Percentiles rank a stretch among this genome's conserved stretches.
Conservation (phyloP, 1,139 yeast genomes). For the Arxiozyma telluris region DNA sequence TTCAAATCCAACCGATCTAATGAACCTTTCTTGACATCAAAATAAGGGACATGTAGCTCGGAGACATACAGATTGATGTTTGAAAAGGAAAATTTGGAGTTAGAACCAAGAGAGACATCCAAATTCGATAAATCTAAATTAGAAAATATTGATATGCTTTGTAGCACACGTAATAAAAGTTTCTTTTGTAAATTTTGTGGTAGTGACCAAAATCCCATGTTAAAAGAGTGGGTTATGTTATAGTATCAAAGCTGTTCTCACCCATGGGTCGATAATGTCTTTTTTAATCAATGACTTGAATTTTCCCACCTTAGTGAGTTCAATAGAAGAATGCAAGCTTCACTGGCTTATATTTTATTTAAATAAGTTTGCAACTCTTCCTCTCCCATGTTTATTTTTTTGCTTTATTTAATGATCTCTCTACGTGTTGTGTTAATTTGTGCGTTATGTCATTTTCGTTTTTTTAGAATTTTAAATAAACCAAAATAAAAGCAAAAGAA, state of each 20-base stretch:
- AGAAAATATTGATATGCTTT: slow-evolving; percentile 75
- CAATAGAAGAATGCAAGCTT: background rate
- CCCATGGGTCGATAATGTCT: background rate
- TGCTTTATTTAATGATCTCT: background rate
- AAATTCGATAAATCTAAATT: slow-evolving; percentile 72
- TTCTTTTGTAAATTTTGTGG: slow-evolving; percentile 79
- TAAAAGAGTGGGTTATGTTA: background rate
- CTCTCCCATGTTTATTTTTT: background rate
- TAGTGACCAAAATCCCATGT: slow-evolving; percentile 66
- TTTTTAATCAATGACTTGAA: too few relatives aligned
- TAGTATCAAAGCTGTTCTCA: background rate
- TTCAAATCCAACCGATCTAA: slow-evolving; percentile 45
- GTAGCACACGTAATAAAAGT: slow-evolving; percentile 66
- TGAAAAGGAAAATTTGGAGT: slow-evolving; percentile 45
- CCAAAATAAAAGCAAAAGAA: background rate
- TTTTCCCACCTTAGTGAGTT: background rate
- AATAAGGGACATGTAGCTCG: slow-evolving; percentile 60
- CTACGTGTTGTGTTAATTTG: background rate
- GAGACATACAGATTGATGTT: slow-evolving; percentile 69
- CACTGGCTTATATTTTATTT: background rate
- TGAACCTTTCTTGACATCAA: slow-evolving; percentile 54
- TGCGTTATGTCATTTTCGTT: background rate
- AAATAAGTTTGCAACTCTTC: background rate
- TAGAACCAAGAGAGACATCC: slow-evolving; percentile 64
- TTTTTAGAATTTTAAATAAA: too few relatives aligned